Evolutionary conservation across 768 basidiomycete genomes (phyloP).

Genomic region (Kwoniella pini): DNA sequence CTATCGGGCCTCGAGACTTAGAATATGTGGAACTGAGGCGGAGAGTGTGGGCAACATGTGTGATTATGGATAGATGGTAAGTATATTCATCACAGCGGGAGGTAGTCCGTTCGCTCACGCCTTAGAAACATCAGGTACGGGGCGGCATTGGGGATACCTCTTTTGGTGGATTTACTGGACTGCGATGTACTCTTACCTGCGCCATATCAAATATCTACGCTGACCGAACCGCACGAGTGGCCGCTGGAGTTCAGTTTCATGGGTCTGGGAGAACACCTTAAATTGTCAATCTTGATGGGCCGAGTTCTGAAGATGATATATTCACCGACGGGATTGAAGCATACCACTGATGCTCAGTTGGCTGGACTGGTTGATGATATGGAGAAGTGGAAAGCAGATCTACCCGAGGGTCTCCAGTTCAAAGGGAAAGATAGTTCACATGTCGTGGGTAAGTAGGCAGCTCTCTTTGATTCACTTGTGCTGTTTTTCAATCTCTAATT

Average conservation of each 20-base stretch:
- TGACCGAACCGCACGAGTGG: conserved; percentile 61
- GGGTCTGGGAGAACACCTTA: conserved; percentile 70
- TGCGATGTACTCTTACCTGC: conserved; percentile 93
- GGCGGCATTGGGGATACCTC: conserved; percentile 86
- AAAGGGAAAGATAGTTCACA: conserved; percentile 67
- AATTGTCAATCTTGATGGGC: conserved; percentile 86
- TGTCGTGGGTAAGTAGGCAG: conserved; percentile 63
- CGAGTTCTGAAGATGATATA: conserved; percentile 91
- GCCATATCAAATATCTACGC: conserved; percentile 65
- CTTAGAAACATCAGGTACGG: conserved; percentile 78
- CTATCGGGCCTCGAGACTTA: conserved; percentile 47
- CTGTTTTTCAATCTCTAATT: background rate
- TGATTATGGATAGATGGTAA: conserved; percentile 91
- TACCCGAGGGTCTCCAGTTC: conserved; percentile 78
- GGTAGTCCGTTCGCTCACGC: too few species aligned
- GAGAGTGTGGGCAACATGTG: conserved; percentile 89
- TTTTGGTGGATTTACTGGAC: conserved; percentile 94
- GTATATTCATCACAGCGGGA: too few species aligned
- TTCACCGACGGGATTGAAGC: conserved; percentile 83
- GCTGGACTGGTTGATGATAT: conserved; percentile 57
- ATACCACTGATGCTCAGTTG: conserved; percentile 78
- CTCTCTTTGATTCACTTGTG: too few species aligned
- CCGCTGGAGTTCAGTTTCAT: conserved; percentile 36
- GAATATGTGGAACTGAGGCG: conserved; percentile 74
- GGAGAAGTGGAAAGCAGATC: conserved; percentile 70